phyloP scores from a whole-genome alignment of 2,329 filamentous ascomycete genomes.

The Xylariaceae sp. region DNA sequence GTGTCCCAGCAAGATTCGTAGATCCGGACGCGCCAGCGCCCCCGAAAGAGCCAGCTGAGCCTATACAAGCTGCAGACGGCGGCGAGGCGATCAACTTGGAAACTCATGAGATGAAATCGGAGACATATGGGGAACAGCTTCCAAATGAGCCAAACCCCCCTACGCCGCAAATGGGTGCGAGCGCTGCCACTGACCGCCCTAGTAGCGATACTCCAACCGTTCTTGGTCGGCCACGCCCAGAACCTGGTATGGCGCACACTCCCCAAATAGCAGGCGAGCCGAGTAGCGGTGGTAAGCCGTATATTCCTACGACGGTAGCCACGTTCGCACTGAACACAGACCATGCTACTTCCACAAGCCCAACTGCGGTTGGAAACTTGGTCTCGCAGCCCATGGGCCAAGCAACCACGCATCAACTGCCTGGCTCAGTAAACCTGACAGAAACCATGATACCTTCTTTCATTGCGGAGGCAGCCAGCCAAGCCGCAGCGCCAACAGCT shows the following conservation, averaged over 20 bases:
- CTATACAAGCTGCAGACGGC: constrained; percentile 8
- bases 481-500: not conserved
- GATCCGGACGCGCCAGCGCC: constrained; percentile 33
- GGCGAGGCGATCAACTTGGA: constrained; percentile 4
- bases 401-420: too few species aligned
- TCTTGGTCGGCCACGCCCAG: not conserved
- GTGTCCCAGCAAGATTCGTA: constrained; percentile 74
- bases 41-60: constrained; percentile 21
- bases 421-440: too few species aligned
- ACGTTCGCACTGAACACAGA: constrained; percentile 9
- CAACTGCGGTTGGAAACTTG: too few species aligned
- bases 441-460: too few species aligned
- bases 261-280: not conserved
- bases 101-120: constrained; percentile 1
- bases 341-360: not conserved
- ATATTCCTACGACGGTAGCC: constrained; percentile 10
- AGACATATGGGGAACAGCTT: not conserved
- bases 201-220: not conserved
- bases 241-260: not conserved
- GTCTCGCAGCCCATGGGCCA: too few species aligned
- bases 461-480: not conserved
- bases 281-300: constrained; percentile 1
- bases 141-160: not conserved
- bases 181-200: not conserved
- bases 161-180: not conserved